Evolutionary conservation across 2,329 filamentous ascomycete species (phyloP).

Genomic region (Cercospora berteroae): DNA sequence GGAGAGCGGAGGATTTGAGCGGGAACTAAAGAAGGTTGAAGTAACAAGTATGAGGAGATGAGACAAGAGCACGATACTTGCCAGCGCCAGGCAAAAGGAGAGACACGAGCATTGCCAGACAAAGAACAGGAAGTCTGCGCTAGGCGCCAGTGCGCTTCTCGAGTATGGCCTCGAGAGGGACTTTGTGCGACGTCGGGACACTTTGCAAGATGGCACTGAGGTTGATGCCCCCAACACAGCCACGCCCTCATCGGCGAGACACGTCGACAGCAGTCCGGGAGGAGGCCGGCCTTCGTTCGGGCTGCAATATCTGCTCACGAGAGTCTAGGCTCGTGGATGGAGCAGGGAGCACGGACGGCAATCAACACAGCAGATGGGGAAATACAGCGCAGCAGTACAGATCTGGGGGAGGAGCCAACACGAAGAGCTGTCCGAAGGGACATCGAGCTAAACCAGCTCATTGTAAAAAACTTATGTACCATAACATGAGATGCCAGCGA

Average conservation of each 20-base stretch:
- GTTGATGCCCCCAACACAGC: no score
- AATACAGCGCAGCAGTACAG: neutral
- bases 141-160: neutral
- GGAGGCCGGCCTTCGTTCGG: no score
- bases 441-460: neutral
- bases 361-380: neutral
- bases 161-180: no score
- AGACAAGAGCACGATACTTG: neutral
- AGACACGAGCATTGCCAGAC: neutral
- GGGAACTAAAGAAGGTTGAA: constrained; percentile 32
- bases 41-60: neutral
- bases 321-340: no score
- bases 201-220: no score
- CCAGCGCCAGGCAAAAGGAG: neutral
- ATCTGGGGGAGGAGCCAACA: neutral
- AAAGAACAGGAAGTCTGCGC: no score
- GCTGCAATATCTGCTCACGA: no score
- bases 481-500: neutral
- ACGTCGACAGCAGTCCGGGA: no score
- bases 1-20: constrained; percentile 76
- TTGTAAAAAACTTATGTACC: neutral
- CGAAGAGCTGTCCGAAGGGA: neutral
- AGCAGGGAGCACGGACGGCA: neutral
- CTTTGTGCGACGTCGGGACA: no score
- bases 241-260: no score